Percentiles rank a stretch among this genome's conserved stretches.
Evolutionary conservation across 768 basidiomycete species (phyloP).

Genomic region (Neoboletus magnificus): DNA sequence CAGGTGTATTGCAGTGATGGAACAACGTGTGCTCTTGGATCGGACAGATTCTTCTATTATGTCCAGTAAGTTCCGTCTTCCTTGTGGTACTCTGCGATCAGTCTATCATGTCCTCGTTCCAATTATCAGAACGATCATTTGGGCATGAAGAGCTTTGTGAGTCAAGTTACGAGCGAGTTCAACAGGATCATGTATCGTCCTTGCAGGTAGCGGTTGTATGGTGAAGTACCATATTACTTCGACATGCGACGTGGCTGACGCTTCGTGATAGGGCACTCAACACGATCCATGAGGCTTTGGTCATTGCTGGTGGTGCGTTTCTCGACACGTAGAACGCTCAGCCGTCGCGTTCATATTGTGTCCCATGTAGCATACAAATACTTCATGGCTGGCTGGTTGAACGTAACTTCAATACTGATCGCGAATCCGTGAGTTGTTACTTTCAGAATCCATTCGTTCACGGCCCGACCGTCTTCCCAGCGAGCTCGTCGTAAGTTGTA

Average conservation of each 20-base stretch:
- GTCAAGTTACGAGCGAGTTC: too few species aligned
- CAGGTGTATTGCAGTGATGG: background rate
- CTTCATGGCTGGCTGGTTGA: background rate
- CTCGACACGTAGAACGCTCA: too few species aligned
- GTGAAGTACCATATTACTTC: background rate
- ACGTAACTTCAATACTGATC: background rate
- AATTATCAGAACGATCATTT: conserved; percentile 10
- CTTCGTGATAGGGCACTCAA: too few species aligned
- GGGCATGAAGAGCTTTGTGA: conserved; percentile 7
- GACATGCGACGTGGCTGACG: background rate
- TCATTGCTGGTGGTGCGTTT: too few species aligned
- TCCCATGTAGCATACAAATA: conserved; percentile 5
- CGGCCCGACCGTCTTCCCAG: background rate
- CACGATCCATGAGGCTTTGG: conserved; percentile 12
- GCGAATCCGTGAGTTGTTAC: background rate
- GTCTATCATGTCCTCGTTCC: background rate
- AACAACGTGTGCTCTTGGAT: background rate
- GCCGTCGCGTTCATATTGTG: background rate
- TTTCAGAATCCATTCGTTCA: too few species aligned
- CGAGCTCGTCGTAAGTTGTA: background rate
- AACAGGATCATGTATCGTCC: background rate
- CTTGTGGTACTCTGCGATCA: background rate
- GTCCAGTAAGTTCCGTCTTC: background rate
- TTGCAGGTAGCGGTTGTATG: conserved; percentile 11
- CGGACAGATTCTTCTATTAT: too few species aligned